Base-by-base conservation (phyloP, 257 asterid species). In the Nemophila menziesii region DNA sequence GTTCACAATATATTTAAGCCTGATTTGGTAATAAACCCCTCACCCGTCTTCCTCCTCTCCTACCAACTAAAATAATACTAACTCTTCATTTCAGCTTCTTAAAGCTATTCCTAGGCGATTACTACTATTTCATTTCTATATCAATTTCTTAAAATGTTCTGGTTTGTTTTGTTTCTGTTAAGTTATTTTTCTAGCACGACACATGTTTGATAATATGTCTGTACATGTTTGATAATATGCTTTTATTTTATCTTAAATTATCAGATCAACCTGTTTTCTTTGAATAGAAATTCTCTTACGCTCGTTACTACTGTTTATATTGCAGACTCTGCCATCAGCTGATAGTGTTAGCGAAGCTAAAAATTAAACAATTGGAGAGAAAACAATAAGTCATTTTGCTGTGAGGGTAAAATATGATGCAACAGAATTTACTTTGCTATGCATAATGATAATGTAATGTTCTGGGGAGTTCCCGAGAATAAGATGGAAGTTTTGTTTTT, bases 1-100 rank as follows among this genome's bases (percentile, higher is more conserved):
- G 90, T 82, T 40, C 94, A 79, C 61, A 79, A 74, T 39, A 47
- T 74, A 47, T 82, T 65, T 79, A 79, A 86, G 67, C 94, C 93
- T 43, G 71, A 82, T 64, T 56, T 86, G 86, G 90, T 74, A 69
- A 1, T 1, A 10, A 11, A 19, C 24, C 8, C 5, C 10, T 12
- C 36, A 18, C 15, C 34, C n/a, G 33, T 4, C 5, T 19, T 17
- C 20, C 3, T 8, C 10, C 11, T 22, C 17, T 29, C 20, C 11
- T 9, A 14, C 8, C 24, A 16, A 13, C 39, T 41, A 13, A 20
- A 18, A 17, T 20, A 17, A 19, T 18, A 4, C 4, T 10, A 1
- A 39, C 33, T 24, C 6, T 24, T 24, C 33, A 24, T 24, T 24
- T 24, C 36, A 24, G 22, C 27, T 42, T 20, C 8, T 33, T 12